A percentile compares a stretch with the other conserved stretches of the same genome.
These are phyloP conservation scores for Talaromyces liani DNA, from an alignment of 495 filamentous ascomycete genomes.

Conservation along the genomic window DNA sequence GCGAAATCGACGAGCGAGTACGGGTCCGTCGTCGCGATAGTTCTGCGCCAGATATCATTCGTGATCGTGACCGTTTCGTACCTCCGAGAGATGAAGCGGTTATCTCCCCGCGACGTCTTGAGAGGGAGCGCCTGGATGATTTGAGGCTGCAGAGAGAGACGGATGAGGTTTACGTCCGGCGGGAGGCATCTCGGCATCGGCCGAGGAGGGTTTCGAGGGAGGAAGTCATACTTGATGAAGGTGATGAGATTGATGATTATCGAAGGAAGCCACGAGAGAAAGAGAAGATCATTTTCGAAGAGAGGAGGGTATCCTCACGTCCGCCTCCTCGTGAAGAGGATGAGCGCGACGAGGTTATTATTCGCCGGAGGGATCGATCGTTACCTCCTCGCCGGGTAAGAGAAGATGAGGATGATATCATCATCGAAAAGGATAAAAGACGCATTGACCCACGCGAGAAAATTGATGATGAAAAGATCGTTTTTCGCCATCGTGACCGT, in stretches of 20 bases:
- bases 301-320: not conserved
- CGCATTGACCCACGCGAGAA: not conserved
- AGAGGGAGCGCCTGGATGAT: conserved; percentile 11
- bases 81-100: conserved; percentile 17
- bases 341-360: conserved; percentile 17
- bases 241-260: not conserved
- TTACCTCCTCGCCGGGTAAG: conserved; percentile 12
- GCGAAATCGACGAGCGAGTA: conserved; percentile 6
- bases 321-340: conserved; percentile 14
- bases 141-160: conserved; percentile 17
- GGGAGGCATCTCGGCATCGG: conserved; percentile 11
- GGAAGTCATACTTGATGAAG: conserved; percentile 16
- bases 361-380: conserved; percentile 11
- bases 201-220: conserved; percentile 12
- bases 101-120: conserved; percentile 11
- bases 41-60: conserved; percentile 17
- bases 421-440: not conserved
- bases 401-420: conserved; percentile 1
- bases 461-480: not conserved
- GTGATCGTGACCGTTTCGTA: conserved; percentile 14
- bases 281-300: conserved; percentile 15
- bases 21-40: not conserved
- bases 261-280: not conserved
- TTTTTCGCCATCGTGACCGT: not conserved
- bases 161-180: conserved; percentile 23